Conservation (phyloP, 2,329 filamentous ascomycete species). For the Sporothrix inflata region DNA sequence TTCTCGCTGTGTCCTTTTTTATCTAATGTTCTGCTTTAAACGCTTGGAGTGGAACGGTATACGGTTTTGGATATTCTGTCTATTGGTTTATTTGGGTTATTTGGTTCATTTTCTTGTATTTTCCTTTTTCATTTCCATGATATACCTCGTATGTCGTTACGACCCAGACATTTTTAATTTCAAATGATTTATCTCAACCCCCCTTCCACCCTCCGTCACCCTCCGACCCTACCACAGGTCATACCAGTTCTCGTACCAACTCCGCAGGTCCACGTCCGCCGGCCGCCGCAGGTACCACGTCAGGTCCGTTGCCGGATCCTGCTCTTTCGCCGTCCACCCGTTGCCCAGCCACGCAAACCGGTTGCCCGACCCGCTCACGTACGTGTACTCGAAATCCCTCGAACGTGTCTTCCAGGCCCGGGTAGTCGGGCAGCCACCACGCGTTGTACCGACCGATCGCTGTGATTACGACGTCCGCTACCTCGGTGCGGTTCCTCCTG, state of each 20-base stretch:
- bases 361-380: background rate
- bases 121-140: background rate
- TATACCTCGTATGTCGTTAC: slow-evolving; percentile 1
- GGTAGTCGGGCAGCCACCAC: slow-evolving; percentile 55
- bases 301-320: slow-evolving; percentile 45
- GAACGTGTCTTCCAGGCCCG: slow-evolving; percentile 52
- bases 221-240: background rate
- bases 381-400: slow-evolving; percentile 38
- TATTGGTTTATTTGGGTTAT: background rate
- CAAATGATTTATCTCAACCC: background rate
- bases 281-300: slow-evolving; percentile 51
- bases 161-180: background rate
- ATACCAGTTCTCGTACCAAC: slow-evolving; percentile 71
- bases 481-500: slow-evolving; percentile 44
- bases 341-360: background rate
- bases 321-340: slow-evolving; percentile 39
- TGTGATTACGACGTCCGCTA: slow-evolving; percentile 64
- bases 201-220: no score
- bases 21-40: background rate
- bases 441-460: slow-evolving; percentile 64
- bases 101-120: background rate
- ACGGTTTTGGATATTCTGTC: background rate
- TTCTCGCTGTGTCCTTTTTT: background rate
- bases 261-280: slow-evolving; percentile 60
- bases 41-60: background rate